These are phyloP conservation scores for Macaranga tanarius DNA, from an alignment of 441 rosid genomes.

Conservation along the genomic window DNA sequence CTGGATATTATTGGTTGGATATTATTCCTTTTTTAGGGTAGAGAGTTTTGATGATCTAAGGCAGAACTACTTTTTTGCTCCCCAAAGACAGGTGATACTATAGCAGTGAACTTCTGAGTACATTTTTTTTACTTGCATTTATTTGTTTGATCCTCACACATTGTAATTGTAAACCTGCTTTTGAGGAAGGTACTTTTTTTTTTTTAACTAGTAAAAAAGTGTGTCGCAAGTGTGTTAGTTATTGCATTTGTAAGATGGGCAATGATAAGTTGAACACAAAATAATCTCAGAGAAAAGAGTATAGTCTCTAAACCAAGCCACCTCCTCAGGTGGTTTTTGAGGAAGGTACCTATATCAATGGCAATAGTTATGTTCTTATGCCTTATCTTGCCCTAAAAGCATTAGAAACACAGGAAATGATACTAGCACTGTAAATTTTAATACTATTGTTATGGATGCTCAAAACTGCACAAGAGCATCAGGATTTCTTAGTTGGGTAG, in stretches of 20 bases:
- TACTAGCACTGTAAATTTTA: neutral
- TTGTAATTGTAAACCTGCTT: neutral
- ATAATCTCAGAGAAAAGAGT: too few relatives aligned
- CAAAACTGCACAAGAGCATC: neutral
- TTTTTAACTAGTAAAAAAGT: neutral
- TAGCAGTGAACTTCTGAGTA: too few relatives aligned
- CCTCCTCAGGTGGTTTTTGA: too few relatives aligned
- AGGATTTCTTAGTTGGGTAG: neutral
- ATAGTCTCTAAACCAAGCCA: too few relatives aligned
- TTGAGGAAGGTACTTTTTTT: neutral
- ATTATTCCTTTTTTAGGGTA: slow-evolving; percentile 8
- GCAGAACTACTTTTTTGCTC: neutral
- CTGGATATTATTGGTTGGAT: neutral
- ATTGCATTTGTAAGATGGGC: too few relatives aligned
- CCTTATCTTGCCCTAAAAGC: neutral
- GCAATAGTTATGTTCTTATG: neutral
- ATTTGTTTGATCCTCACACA: neutral
- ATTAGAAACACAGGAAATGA: neutral
- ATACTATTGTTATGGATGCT: too few relatives aligned
- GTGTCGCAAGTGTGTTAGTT: too few relatives aligned
- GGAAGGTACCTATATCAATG: too few relatives aligned
- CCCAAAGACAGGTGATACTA: neutral
- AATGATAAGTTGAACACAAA: too few relatives aligned
- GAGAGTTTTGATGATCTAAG: neutral
- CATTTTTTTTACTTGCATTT: neutral